Evolutionary conservation across 148 eudicot species (phyloP).

Genomic region (Camellia lanceoleosa): DNA sequence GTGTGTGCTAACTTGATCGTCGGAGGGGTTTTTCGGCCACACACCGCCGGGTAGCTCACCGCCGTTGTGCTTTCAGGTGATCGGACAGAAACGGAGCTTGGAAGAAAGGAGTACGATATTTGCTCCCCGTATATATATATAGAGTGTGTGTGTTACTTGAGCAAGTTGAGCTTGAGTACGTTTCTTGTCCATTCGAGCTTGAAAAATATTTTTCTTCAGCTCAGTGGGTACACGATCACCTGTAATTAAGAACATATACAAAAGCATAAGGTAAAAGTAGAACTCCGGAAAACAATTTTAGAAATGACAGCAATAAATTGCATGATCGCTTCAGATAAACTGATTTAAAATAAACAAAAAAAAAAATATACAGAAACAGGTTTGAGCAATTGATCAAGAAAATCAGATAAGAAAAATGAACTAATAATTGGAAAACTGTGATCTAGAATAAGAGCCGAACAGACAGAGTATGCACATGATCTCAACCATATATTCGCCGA

Average conservation of each 20-base stretch:
- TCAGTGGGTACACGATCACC: background rate
- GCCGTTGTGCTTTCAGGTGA: too few species aligned
- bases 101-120: too few species aligned
- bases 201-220: background rate
- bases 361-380: background rate
- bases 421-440: background rate
- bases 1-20: too few species aligned
- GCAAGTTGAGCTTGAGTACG: conserved; percentile 1
- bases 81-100: too few species aligned
- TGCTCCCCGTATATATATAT: background rate
- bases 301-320: background rate
- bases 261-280: background rate
- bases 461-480: background rate
- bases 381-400: background rate
- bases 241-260: background rate
- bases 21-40: too few species aligned
- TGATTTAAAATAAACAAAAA: background rate
- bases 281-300: background rate
- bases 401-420: background rate
- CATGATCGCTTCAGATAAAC: background rate
- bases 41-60: too few species aligned
- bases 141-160: background rate
- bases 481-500: background rate
- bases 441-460: background rate
- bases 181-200: background rate